These are phyloP conservation scores for Acorus gramineus DNA, from an alignment of 106 monocot genomes.

Conservation along the genomic window DNA sequence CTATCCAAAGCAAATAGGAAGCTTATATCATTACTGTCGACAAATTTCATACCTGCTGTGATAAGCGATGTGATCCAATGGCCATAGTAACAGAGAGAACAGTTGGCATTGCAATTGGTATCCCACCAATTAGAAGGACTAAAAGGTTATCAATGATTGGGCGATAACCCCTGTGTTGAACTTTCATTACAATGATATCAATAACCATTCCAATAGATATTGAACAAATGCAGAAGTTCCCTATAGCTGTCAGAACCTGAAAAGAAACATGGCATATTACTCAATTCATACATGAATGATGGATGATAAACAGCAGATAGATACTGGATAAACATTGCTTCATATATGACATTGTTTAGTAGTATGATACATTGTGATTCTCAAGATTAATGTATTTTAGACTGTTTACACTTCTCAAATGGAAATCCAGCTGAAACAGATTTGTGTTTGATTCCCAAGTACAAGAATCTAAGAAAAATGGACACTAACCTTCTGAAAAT, in stretches of 20 bases:
- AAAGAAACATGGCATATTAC: background rate
- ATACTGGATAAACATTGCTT: too few relatives aligned
- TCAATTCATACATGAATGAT: too few relatives aligned
- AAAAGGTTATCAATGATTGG: slow-evolving; percentile 36
- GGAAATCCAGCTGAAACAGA: too few relatives aligned
- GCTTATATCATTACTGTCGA: too few relatives aligned
- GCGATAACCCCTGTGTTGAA: slow-evolving; percentile 26
- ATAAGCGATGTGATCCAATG: slow-evolving; percentile 44
- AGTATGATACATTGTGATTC: too few relatives aligned
- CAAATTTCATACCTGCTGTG: slow-evolving; percentile 22
- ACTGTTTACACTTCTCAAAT: too few relatives aligned
- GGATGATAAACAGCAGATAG: too few relatives aligned
- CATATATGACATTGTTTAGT: too few relatives aligned
- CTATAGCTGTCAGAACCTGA: slow-evolving; percentile 51
- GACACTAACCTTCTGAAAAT: slow-evolving; percentile 46
- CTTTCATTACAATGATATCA: slow-evolving; percentile 34
- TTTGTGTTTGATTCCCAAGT: too few relatives aligned
- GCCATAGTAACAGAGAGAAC: slow-evolving; percentile 53
- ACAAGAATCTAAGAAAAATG: background rate
- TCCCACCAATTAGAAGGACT: slow-evolving; percentile 45
- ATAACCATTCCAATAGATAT: slow-evolving; percentile 44
- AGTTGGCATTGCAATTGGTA: slow-evolving; percentile 48
- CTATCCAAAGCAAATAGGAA: too few relatives aligned
- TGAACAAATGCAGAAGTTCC: slow-evolving; percentile 52
- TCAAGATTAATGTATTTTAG: too few relatives aligned